Conservation (phyloP, 768 basidiomycete genomes). For the Lyophyllum semitale region DNA sequence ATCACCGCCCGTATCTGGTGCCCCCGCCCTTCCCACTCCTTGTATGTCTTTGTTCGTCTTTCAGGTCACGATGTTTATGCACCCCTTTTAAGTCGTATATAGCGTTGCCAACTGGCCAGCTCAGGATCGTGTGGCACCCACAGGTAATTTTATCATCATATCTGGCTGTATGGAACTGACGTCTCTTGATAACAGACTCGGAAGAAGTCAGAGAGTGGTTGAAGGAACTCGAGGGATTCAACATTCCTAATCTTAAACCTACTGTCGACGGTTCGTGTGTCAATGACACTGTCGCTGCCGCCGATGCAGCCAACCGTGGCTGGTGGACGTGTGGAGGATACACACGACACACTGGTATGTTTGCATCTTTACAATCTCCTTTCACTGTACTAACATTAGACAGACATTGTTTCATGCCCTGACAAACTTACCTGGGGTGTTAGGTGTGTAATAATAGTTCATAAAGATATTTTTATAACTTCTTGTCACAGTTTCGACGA, state of each 20-base stretch:
- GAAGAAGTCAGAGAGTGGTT: slow-evolving; percentile 73
- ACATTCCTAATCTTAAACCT: slow-evolving; percentile 66
- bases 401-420: slow-evolving; percentile 70
- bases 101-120: slow-evolving; percentile 53
- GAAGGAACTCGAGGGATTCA: slow-evolving; percentile 68
- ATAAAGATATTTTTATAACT: not conserved
- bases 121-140: slow-evolving; percentile 60
- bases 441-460: slow-evolving; percentile 34
- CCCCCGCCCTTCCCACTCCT: slow-evolving; percentile 63
- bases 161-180: not conserved
- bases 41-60: slow-evolving; percentile 42
- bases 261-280: slow-evolving; percentile 73
- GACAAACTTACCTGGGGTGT: slow-evolving; percentile 77
- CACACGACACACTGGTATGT: slow-evolving; percentile 50
- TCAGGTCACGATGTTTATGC: not conserved
- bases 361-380: not conserved
- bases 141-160: slow-evolving; percentile 40
- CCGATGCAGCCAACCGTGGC: slow-evolving; percentile 62
- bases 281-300: slow-evolving; percentile 55
- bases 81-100: slow-evolving; percentile 25
- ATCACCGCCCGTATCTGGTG: slow-evolving; percentile 63
- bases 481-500: slow-evolving; percentile 67
- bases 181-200: slow-evolving; percentile 38
- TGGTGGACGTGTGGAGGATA: slow-evolving; percentile 92
- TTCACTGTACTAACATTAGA: not conserved